Percentiles rank a stretch among this genome's conserved stretches.
Conservation (phyloP, 2,329 filamentous ascomycete species). For the Ceratocystis cacaofunesta region DNA sequence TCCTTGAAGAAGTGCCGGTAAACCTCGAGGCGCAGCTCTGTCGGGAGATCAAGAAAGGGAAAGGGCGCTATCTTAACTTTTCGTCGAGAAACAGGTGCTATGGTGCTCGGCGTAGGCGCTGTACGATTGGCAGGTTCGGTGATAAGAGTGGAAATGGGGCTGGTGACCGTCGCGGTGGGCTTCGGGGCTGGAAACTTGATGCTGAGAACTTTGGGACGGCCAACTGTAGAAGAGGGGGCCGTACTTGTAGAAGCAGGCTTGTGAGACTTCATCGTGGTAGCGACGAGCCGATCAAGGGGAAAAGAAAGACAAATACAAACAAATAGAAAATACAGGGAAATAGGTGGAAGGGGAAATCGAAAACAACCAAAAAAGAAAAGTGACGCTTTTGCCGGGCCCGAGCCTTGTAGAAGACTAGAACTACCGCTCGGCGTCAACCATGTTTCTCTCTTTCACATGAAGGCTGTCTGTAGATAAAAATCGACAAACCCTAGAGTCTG, state of each 20-base stretch:
- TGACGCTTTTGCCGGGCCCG: too few relatives aligned
- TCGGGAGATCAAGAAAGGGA: constrained; percentile 51
- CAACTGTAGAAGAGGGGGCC: not conserved
- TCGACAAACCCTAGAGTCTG: not conserved
- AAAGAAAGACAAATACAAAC: not conserved
- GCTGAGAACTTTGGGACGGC: not conserved
- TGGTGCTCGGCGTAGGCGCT: not conserved
- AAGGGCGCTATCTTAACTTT: constrained; percentile 34
- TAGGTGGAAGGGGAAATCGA: not conserved
- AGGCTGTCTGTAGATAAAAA: not conserved
- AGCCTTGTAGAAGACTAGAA: too few relatives aligned
- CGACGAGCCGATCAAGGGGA: not conserved
- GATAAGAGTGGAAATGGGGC: not conserved
- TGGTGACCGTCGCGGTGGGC: not conserved
- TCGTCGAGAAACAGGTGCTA: constrained; percentile 19
- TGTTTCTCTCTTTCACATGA: not conserved
- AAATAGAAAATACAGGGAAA: not conserved
- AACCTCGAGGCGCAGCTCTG: constrained; percentile 54
- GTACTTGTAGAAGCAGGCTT: not conserved
- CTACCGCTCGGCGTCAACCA: too few relatives aligned
- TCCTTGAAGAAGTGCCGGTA: constrained; percentile 49
- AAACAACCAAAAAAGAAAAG: too few relatives aligned
- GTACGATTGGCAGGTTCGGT: not conserved
- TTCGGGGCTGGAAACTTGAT: not conserved
- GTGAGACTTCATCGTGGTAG: not conserved